These are phyloP conservation scores for Cymbidium sinense DNA, from an alignment of 106 monocot species.

Conservation along the genomic window DNA sequence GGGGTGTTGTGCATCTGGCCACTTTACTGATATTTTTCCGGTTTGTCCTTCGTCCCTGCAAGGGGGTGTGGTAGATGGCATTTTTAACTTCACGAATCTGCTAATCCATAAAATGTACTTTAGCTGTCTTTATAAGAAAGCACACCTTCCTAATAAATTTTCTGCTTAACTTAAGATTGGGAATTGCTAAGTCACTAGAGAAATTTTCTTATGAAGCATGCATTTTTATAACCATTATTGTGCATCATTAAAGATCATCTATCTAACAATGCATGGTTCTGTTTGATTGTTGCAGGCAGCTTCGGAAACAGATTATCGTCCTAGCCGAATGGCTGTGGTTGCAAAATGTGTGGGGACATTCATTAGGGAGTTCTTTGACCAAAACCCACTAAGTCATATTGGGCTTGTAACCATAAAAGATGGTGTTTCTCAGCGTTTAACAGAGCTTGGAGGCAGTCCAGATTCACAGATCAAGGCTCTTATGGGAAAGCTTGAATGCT, in stretches of 20 bases:
- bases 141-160: neutral
- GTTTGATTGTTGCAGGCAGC: conserved; percentile 60
- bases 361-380: conserved; percentile 94
- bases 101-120: neutral
- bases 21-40: neutral
- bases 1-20: neutral
- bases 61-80: neutral
- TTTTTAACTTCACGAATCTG: neutral
- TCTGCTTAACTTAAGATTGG: neutral
- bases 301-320: conserved; percentile 79
- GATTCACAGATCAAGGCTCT: conserved; percentile 91
- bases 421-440: conserved; percentile 81
- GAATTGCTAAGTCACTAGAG: neutral
- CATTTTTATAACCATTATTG: neutral
- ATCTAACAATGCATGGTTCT: neutral
- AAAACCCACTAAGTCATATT: conserved; percentile 92
- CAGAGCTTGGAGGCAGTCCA: conserved; percentile 88
- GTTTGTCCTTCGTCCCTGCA: neutral
- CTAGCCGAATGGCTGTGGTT: conserved; percentile 82
- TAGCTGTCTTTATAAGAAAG: neutral
- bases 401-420: conserved; percentile 85
- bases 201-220: neutral
- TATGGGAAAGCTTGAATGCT: conserved; percentile 93
- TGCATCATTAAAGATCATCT: neutral
- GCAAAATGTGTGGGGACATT: conserved; percentile 74